Conservation (phyloP, 148 eudicot species). For the Talinum fruticosum region DNA sequence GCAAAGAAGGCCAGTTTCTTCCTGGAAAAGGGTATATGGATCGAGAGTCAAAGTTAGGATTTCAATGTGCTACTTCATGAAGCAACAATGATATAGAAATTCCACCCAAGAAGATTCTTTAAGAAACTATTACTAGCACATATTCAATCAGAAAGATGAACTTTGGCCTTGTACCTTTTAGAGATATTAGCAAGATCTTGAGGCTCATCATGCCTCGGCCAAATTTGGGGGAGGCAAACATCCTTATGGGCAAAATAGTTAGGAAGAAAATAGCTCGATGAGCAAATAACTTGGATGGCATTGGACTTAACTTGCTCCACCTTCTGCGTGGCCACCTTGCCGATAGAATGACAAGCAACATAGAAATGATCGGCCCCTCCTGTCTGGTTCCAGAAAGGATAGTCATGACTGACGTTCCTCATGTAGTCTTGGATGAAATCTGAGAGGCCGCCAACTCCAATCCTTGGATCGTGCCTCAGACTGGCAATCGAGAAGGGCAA, state of each 20-base stretch:
- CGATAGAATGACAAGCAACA: slow-evolving; percentile 85
- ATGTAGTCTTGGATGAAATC: slow-evolving; percentile 52
- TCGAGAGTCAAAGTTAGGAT: background rate
- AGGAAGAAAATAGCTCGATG: slow-evolving; percentile 71
- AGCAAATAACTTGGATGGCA: slow-evolving; percentile 84
- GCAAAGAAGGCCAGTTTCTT: slow-evolving; percentile 81
- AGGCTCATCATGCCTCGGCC: slow-evolving; percentile 72
- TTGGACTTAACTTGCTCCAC: slow-evolving; percentile 53
- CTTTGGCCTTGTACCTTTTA: slow-evolving; percentile 44
- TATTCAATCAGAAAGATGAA: background rate
- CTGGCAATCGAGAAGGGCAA: slow-evolving; percentile 80
- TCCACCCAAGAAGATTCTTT: too few species aligned
- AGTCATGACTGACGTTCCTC: slow-evolving; percentile 30
- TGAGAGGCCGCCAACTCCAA: slow-evolving; percentile 63
- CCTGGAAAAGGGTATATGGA: slow-evolving; percentile 39
- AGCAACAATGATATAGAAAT: too few species aligned
- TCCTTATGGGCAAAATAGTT: slow-evolving; percentile 85
- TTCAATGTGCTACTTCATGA: background rate
- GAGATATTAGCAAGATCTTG: slow-evolving; percentile 35
- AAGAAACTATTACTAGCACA: too few species aligned
- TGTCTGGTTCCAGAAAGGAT: slow-evolving; percentile 75
- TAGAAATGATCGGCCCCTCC: slow-evolving; percentile 91
- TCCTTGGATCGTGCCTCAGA: slow-evolving; percentile 54
- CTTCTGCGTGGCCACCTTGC: slow-evolving; percentile 70
- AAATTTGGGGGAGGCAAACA: slow-evolving; percentile 85